Base-by-base conservation (phyloP, 2,329 filamentous ascomycete genomes). In the Proliferodiscus dingleyae region DNA sequence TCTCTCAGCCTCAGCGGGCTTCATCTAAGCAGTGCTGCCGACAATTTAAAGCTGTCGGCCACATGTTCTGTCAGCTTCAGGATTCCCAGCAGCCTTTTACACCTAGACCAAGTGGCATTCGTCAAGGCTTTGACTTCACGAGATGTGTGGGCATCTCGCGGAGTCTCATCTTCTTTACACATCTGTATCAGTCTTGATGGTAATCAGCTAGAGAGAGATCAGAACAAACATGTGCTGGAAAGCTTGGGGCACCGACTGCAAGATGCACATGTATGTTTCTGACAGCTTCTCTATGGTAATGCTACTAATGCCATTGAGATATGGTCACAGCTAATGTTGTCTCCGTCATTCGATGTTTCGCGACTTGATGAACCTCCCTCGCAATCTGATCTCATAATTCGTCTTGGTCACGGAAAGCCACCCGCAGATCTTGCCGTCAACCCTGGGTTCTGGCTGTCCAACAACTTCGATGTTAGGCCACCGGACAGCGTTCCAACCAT, bases 271-370 rank as follows among this genome's bases (percentile, higher is more conserved):
- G 60, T 61, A 50, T 38, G 42, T 4, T n/a, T 13, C 34, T 28
- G 11, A 19, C 22, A 22, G 37, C 18, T 16, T 23, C 16, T 7
- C 13, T 23, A 8, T 43, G 5, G 9, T 19, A 10, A n/a, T 18
- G n/a, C 18, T 42, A 10, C 43, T 53, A 26, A 58, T 26, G 37
- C 33, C 36, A 15, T 7, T 5, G 41, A 62, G 60, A 39, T 59
- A 42, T 61, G 59, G 59, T 41, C 44, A 41, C 52, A 56, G 15
- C 44, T 61, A 6, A 53, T 41, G 18, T 37, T 63, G 8, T 57
- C 50, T 11, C 33, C 53, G 3, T 43, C 47, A 15, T 48, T 57
- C n/a, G 44, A 54, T 5, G 37, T 45, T 11, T 18, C 42, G 23
- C 33, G 37, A 7, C 5, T 15, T 23, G 39, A 32, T 18, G n/a